phyloP scores from a whole-genome alignment of 2,329 filamentous ascomycete species.

The Ophiobolus disseminans region DNA sequence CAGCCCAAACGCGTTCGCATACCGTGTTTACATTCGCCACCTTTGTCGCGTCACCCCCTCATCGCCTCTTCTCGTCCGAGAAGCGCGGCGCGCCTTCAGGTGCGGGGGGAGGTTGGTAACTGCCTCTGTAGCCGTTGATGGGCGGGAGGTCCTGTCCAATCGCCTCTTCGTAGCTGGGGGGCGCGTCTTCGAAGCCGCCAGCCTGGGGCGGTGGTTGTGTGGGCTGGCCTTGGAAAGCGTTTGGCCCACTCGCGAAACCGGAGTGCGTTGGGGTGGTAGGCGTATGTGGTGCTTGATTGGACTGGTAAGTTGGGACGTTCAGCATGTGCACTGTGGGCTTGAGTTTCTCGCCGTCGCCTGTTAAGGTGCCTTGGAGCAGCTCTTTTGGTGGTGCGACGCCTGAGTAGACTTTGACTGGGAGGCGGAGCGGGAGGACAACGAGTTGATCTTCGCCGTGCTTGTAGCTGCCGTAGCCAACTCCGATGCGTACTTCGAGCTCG shows the following conservation, averaged over 20 bases:
- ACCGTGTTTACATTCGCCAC: constrained; percentile 1
- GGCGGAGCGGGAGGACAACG: constrained; percentile 77
- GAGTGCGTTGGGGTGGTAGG: constrained; percentile 35
- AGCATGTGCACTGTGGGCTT: constrained; percentile 13
- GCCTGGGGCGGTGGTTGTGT: constrained; percentile 19
- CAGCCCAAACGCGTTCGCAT: constrained; percentile 3
- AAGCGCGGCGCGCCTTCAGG: constrained; percentile 47
- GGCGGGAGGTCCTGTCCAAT: constrained; percentile 80
- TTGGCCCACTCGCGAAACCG: constrained; percentile 23
- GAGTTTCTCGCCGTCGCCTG: constrained; percentile 22
- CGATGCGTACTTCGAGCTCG: constrained; percentile 81
- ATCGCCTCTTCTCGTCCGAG: constrained; percentile 47
- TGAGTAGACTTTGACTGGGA: constrained; percentile 83
- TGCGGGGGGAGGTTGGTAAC: constrained; percentile 61
- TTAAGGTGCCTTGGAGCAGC: constrained; percentile 71
- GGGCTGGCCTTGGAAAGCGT: constrained; percentile 29
- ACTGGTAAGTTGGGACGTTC: constrained; percentile 20
- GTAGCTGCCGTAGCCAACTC: constrained; percentile 74
- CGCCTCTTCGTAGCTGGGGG: constrained; percentile 93
- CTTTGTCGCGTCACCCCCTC: constrained; percentile 8
- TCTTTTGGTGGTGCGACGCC: constrained; percentile 82
- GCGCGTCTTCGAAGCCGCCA: constrained; percentile 71
- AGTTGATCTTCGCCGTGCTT: constrained; percentile 68
- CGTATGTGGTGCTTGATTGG: constrained; percentile 27
- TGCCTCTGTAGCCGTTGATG: constrained; percentile 73